Conservation (phyloP, 2,329 filamentous ascomycete species). For the Microdochium paspali region DNA sequence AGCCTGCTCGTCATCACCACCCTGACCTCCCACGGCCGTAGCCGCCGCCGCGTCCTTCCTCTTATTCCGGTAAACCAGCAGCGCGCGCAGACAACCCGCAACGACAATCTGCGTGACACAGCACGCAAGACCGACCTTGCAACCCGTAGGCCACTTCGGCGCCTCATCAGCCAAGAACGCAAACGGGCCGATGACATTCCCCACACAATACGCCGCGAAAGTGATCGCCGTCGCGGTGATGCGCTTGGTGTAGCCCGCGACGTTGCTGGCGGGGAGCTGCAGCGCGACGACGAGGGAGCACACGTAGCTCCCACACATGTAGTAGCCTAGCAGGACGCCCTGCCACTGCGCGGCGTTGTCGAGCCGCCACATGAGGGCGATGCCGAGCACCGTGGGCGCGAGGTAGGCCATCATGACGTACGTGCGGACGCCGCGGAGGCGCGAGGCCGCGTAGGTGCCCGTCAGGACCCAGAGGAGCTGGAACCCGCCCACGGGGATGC, state of each 20-base stretch:
- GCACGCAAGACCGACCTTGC: conserved; percentile 38
- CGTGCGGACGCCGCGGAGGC: conserved; percentile 39
- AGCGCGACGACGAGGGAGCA: conserved; percentile 41
- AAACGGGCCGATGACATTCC: conserved; percentile 32
- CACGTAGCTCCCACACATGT: conserved; percentile 38
- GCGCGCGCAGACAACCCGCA: conserved; percentile 20
- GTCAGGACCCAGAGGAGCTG: conserved; percentile 43
- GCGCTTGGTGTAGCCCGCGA: conserved; percentile 38
- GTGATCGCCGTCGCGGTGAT: conserved; percentile 34
- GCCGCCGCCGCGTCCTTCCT: conserved; percentile 22
- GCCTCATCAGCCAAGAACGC: conserved; percentile 33
- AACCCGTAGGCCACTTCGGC: conserved; percentile 40
- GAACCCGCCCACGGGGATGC: conserved; percentile 44
- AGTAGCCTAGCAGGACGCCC: conserved; percentile 41
- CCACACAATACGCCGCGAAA: conserved; percentile 32
- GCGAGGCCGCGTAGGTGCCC: conserved; percentile 40
- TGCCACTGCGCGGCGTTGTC: conserved; percentile 25
- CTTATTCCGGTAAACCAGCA: conserved; percentile 27
- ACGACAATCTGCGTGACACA: conserved; percentile 28
- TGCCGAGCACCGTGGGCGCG: conserved; percentile 39
- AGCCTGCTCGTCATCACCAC: conserved; percentile 2
- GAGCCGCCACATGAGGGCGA: conserved; percentile 40
- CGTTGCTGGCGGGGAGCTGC: conserved; percentile 38
- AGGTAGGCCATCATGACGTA: conserved; percentile 42
- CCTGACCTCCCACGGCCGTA: no score